phyloP scores from a whole-genome alignment of 805 yeast genomes.

The Blastobotrys parvus region DNA sequence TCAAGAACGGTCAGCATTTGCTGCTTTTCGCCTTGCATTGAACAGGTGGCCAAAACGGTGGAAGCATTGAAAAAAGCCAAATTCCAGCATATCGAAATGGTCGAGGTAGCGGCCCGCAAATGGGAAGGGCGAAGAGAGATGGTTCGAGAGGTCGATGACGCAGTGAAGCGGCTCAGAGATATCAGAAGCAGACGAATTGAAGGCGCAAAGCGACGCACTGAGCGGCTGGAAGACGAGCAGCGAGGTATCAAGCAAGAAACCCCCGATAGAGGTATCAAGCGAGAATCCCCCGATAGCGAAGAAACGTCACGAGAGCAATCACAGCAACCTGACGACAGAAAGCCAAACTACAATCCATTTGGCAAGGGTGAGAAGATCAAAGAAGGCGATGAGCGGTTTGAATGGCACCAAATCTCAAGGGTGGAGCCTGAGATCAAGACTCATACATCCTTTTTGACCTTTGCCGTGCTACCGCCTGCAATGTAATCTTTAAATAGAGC shows the following conservation, averaged over 20 bases:
- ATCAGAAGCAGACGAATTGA: constrained; percentile 64
- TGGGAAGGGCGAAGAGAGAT: constrained; percentile 89
- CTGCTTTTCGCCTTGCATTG: constrained; percentile 96
- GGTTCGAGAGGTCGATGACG: constrained; percentile 75
- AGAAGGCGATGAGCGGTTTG: constrained; percentile 76
- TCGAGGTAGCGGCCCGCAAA: constrained; percentile 73
- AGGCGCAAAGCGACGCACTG: constrained; percentile 26
- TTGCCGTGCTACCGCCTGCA: constrained; percentile 57
- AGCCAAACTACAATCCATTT: constrained; percentile 71
- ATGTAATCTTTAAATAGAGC: too few relatives aligned
- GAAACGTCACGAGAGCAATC: constrained; percentile 12
- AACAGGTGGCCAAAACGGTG: constrained; percentile 86
- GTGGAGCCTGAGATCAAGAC: constrained; percentile 80
- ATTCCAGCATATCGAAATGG: constrained; percentile 86
- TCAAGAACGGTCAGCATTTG: constrained; percentile 61
- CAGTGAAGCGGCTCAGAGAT: constrained; percentile 68
- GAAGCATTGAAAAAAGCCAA: constrained; percentile 65
- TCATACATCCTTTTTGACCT: constrained; percentile 89
- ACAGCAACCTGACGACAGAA: constrained; percentile 8
- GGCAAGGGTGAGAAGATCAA: constrained; percentile 78
- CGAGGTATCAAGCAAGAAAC: constrained; percentile 21
- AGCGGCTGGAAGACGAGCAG: constrained; percentile 12
- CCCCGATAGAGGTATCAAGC: constrained; percentile 18
- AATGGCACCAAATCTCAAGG: constrained; percentile 81
- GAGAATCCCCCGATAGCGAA: constrained; percentile 17